Percentiles rank a stretch among this genome's conserved stretches.
Conservation (phyloP, 805 yeast species). For the Sungouiella blattae region DNA sequence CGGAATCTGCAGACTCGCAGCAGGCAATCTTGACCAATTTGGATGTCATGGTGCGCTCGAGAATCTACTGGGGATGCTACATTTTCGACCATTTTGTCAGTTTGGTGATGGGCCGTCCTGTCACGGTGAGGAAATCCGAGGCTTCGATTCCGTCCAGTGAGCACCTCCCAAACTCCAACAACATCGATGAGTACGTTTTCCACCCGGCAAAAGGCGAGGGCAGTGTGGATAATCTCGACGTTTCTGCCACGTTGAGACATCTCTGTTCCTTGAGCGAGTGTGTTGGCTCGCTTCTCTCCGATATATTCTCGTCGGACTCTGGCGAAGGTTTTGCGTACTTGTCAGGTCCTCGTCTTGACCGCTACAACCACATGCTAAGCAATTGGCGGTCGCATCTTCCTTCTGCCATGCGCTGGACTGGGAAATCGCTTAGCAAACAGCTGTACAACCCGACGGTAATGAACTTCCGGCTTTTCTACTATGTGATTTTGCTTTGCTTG, state of each 20-base stretch:
- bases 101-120: conserved; percentile 18
- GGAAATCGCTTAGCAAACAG: conserved; percentile 5
- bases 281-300: conserved; percentile 15
- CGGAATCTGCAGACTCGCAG: conserved; percentile 3
- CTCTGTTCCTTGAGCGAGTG: conserved; percentile 16
- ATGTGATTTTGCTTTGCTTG: conserved; percentile 14
- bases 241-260: conserved; percentile 13
- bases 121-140: conserved; percentile 17
- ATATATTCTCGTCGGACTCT: conserved; percentile 12
- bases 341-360: conserved; percentile 8
- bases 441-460: conserved; percentile 15
- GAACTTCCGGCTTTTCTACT: conserved; percentile 15
- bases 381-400: conserved; percentile 15
- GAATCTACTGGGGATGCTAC: conserved; percentile 19
- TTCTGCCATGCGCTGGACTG: conserved; percentile 12
- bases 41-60: conserved; percentile 13
- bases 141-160: conserved; percentile 17
- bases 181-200: conserved; percentile 13
- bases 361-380: conserved; percentile 8
- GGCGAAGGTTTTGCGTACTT: conserved; percentile 11
- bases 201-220: conserved; percentile 6
- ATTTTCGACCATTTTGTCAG: conserved; percentile 16
- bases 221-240: conserved; percentile 10
- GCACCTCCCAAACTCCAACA: conserved; percentile 12
- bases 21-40: conserved; percentile 7